Base-by-base conservation (phyloP, 2,329 filamentous ascomycete genomes). In the Stromatinia cepivora region DNA sequence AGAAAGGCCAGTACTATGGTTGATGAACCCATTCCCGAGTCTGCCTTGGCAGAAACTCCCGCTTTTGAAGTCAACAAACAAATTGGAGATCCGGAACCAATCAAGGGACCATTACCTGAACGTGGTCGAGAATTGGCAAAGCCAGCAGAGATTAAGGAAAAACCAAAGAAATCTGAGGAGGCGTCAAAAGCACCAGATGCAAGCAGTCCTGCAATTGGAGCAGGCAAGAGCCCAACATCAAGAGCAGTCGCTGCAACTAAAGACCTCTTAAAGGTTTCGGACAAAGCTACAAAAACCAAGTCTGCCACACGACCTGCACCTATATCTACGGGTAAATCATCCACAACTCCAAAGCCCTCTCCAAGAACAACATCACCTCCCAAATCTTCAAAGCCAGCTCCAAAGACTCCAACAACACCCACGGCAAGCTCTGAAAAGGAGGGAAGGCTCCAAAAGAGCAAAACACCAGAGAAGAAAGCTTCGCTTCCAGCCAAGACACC, bases 11-110 rank as follows among this genome's bases (percentile, higher is more conserved):
- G 71, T 54, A 67, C 72, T 31, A 58, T 71, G 31, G 59, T 77
- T 48, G 70, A 71, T 50, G 76, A 77, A 48, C 71, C 72, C 28
- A 77, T 77, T 70, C 75, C 76, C 13, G 76, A 77, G 69, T 69
- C 59, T 57, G 74, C 75, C n/a, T 54, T 76, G 31, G 67, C 67
- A n/a, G 75, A 76, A 58, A 76, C 73, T 22, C 72, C 75, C 15
- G 61, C 67, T 22, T 52, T 69, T 42, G 75, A 73, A 52, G 59
- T 66, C 53, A 70, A 73, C 36, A 73, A 75, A 52, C 71, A 75
- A 54, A 42, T 75, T 17, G 72, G 67, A 15, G 69, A 25, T 15
- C 36, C 70, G 48, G 70, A 59, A 63, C 70, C 69, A 4, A 66
- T 48, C 53, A 50, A 69, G 39, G 70, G 52, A 56, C 69, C 69